phyloP scores from a whole-genome alignment of 2,329 filamentous ascomycete genomes.

The Aaosphaeria pasadenensis region DNA sequence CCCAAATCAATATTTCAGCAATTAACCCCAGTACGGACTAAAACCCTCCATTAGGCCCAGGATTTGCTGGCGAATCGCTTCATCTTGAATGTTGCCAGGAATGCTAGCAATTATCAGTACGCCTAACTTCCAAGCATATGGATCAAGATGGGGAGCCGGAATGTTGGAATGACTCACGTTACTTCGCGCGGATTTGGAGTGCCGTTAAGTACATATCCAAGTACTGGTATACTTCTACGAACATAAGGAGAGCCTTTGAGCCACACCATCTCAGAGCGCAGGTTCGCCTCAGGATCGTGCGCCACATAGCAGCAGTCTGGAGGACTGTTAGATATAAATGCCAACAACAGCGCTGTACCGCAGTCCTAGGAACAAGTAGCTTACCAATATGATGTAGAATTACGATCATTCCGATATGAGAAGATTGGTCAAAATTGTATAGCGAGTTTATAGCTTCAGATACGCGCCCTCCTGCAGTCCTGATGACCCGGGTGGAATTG shows the following conservation, averaged over 20 bases:
- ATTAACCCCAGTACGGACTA: slow-evolving; percentile 19
- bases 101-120: slow-evolving; percentile 2
- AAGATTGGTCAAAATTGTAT: slow-evolving; percentile 9
- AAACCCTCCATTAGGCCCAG: slow-evolving; percentile 16
- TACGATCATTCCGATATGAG: slow-evolving; percentile 15
- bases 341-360: background rate
- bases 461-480: slow-evolving; percentile 13
- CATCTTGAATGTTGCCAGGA: slow-evolving; percentile 8
- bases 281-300: slow-evolving; percentile 8
- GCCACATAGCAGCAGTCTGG: slow-evolving; percentile 11
- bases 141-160: slow-evolving; percentile 5
- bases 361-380: background rate
- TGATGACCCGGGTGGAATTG: slow-evolving; percentile 13
- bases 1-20: no score
- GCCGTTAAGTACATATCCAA: slow-evolving; percentile 18
- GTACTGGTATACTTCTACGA: slow-evolving; percentile 12
- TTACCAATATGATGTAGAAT: slow-evolving; percentile 19
- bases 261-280: slow-evolving; percentile 10
- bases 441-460: slow-evolving; percentile 7
- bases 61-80: slow-evolving; percentile 8
- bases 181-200: slow-evolving; percentile 11
- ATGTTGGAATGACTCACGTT: slow-evolving; percentile 10
- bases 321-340: background rate
- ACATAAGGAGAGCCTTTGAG: slow-evolving; percentile 12
- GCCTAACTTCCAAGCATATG: background rate